Conservation (phyloP, 1,284 basidiomycete species). For the Phellopilus nigrolimitatus region DNA sequence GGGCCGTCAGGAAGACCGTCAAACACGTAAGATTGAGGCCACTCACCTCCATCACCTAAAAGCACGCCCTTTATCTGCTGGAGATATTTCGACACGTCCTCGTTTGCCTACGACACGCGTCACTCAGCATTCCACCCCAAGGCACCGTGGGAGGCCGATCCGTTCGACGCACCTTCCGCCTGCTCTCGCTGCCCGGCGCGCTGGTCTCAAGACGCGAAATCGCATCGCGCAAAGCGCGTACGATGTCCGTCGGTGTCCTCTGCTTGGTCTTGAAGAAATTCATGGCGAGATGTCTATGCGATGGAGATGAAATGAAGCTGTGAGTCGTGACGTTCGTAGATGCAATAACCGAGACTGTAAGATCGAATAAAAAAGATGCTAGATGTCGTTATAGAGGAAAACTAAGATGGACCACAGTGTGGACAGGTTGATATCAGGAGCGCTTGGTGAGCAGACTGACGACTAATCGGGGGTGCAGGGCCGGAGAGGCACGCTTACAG, state of each 20-base stretch:
- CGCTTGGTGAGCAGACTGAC: background rate
- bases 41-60: constrained; percentile 79
- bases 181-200: constrained; percentile 67
- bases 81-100: constrained; percentile 86
- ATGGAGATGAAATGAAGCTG: background rate
- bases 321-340: background rate
- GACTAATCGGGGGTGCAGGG: constrained; percentile 8
- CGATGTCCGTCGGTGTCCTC: constrained; percentile 80
- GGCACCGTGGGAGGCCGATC: constrained; percentile 2
- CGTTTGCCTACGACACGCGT: constrained; percentile 55
- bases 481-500: background rate
- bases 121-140: constrained; percentile 4
- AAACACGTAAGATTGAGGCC: constrained; percentile 13
- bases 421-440: no score
- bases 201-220: constrained; percentile 72
- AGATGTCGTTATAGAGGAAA: background rate
- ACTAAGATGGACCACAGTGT: no score
- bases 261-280: constrained; percentile 95
- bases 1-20: background rate
- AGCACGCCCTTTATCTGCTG: constrained; percentile 86
- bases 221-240: constrained; percentile 74
- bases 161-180: constrained; percentile 62
- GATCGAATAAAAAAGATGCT: background rate
- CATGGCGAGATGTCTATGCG: constrained; percentile 43
- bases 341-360: background rate